Base-by-base conservation (phyloP, 208 protist species). In the Herpetomonas samuelpessoai region DNA sequence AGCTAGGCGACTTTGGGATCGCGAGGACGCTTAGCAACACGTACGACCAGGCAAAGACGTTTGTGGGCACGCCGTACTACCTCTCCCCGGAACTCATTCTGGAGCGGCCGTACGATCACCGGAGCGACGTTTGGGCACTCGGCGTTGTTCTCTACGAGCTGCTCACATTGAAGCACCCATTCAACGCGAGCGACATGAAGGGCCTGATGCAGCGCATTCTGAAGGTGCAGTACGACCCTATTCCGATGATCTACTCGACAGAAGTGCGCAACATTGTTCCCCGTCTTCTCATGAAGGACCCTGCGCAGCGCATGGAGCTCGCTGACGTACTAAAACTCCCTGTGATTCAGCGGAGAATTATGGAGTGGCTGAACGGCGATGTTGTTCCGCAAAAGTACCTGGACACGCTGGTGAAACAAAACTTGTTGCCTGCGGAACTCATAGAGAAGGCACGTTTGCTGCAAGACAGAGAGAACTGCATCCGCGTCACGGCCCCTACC, bases 1-100 rank as follows among this genome's bases (percentile, higher is more conserved):
- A 98, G 61, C 52, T 98, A 4, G 95, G 95, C 21, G 95, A 98
- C 74, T 98, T 97, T 82, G 95, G 95, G n/a, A 97, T 98, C 55
- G 77, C 92, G 1, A 74, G 88, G 10, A 91, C 91, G 18, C 79
- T 98, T 55, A 84, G 73, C 50, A 87, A 75, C 58, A 92, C 85
- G 18, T 96, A 93, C 65, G 95, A 98, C 65, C 87, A 96, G 51
- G 95, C 95, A 0, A 86, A 92, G 56, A 98, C 95, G 3, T 95
- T 97, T 65, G 93, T 98, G 0, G 95, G 95, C 53, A 98, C 95
- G 2, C 95, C 95, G 22, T 98, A 98, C 70, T 98, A 98, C 64
- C 73, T 98, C 1, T 96, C 88, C 0, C 95, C 95, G 0, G 92
- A 98, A 73, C 83, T 98, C 1, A 97, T 95, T 56, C 65, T 95